Base-by-base conservation (phyloP, 2,329 filamentous ascomycete genomes). In the Cryoendolithus antarcticus region DNA sequence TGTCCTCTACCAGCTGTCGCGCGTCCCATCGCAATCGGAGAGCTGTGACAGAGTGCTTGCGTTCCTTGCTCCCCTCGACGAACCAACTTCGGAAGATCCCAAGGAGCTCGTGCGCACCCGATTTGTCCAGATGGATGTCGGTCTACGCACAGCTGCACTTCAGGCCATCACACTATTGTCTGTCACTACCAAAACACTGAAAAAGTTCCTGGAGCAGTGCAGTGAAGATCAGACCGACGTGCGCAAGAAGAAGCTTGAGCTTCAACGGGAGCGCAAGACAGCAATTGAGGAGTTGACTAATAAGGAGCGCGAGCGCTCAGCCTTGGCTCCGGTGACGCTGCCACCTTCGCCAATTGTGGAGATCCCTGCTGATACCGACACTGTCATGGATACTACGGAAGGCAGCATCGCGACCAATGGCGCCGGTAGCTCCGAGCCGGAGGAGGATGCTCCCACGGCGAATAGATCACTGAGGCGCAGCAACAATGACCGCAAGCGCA, bases 201-300 rank as follows among this genome's bases (percentile, higher is more conserved):
- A 89, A 38, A 80, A 77, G 10, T 93, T 93, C 57, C 82, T 98
- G 69, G 86, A 94, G 49, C 81, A 89, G 45, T 93, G 88, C 62
- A 86, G 82, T 47, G 84, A 89, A 55, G 83, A 86, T 39, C 95
- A 96, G 88, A 98, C 91, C 2, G 77, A 79, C 39, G 86, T 93
- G 55, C 80, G 91, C 36, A 98, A 98, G 62, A 83, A 93, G 57
- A 95, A 94, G 65, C 94, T 95, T 44, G 85, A 93, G 48, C 82
- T 78, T 62, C 89, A 96, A 62, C 76, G 86, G 48, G 76, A 82
- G 50, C 78, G 82, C 47, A 81, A 79, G 59, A 40, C 37, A 15
- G 46, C 45, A 2, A 47, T 51, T 38, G 54, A 86, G 58, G 80
- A 86, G 38, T 64, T 89, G 19, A 41, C 47, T 2, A 38, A 41